Base-by-base conservation (phyloP, 2,329 filamentous ascomycete genomes). In the Hyphodiscus sp. region DNA sequence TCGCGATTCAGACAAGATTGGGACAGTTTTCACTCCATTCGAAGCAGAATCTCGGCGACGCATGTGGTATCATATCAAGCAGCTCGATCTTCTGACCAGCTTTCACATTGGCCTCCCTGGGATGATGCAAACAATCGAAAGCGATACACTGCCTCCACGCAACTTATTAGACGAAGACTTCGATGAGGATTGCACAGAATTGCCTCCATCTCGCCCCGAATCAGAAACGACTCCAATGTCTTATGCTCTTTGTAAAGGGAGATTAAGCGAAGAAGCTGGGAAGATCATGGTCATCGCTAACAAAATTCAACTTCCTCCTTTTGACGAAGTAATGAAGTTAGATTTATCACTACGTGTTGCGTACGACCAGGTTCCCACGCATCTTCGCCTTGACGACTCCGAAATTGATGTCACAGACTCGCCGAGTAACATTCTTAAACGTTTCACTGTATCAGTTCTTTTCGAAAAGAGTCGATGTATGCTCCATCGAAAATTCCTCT, bases 91-190 rank as follows among this genome's bases (percentile, higher is more conserved):
- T 20, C 74, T 89, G 43, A 87, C 90, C 63, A 91, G 87, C 0
- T 85, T 87, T 55, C 85, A 89, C 63, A 76, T 78, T 60, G 77
- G 76, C 10, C 56, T 78, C 38, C 74, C 74, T 11, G 70, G 70
- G 2, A 89, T 90, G 77, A 82, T 90, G 20, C 80, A 85, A 56
- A 78, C 86, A 5, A 76, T 86, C 49, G 83, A 89, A 64, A 89
- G 82, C 48, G 88, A 91, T 62, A 87, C 86, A 0, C 78, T 85
- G 61, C 70, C 87, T 2, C 88, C 88, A 1, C 81, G 82, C 53
- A 91, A 91, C 63, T 76, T 91, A 13, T 87, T 86, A 65, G 88
- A 91, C 60, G 86, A 90, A 57, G 87, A 91, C 60, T 82, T 91
- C 26, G 77, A 82, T 47, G 82, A 84, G 6, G 77, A 80, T 20